Base-by-base conservation (phyloP, 176 grass and related monocot genomes). In the Eleusine indica region DNA sequence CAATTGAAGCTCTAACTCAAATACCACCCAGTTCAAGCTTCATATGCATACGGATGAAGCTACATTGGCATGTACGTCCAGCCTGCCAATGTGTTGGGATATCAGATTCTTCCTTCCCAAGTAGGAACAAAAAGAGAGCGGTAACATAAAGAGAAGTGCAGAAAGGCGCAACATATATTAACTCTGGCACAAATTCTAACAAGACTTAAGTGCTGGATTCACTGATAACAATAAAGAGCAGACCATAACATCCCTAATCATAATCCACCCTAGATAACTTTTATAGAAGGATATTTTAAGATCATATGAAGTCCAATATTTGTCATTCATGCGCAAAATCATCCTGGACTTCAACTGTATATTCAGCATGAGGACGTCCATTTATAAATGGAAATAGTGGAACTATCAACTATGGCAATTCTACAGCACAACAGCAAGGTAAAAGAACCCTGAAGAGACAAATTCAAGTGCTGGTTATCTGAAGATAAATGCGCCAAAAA, bases 11-110 rank as follows among this genome's bases (percentile, higher is more conserved):
- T 78, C 73, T 66, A 86, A 52, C 68, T 78, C 67, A 86, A 78
- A 86, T 90, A 90, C 83, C 28, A 82, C 68, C 71, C 29, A 78
- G 79, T 68, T 73, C 73, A 89, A 77, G 56, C 40, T 78, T 73
- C 72, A 74, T 6, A 85, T 75, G 70, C 73, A 82, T 85, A 64
- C 80, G 79, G 79, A 71, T 60, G 79, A 43, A 16, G 79, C 70
- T 40, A 80, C 35, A 75, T 65, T 71, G 22, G 53, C 66, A 71
- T 74, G 71, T 54, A 71, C 60, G 82, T 86, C 83, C 79, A 86
- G 66, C 83, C 83, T 90, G 79, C 5, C 88, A 90, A 89, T 73
- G 79, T 2, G 21, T 77, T 86, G 62, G 22, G n/a, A 35, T 82
- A 89, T 86, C 46, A 90, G 83, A 82, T 90, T 49, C 73, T 64